These are phyloP conservation scores for Aspergillus fumigatiaffinis DNA, from an alignment of 2,329 filamentous ascomycete species.

Conservation along the genomic window DNA sequence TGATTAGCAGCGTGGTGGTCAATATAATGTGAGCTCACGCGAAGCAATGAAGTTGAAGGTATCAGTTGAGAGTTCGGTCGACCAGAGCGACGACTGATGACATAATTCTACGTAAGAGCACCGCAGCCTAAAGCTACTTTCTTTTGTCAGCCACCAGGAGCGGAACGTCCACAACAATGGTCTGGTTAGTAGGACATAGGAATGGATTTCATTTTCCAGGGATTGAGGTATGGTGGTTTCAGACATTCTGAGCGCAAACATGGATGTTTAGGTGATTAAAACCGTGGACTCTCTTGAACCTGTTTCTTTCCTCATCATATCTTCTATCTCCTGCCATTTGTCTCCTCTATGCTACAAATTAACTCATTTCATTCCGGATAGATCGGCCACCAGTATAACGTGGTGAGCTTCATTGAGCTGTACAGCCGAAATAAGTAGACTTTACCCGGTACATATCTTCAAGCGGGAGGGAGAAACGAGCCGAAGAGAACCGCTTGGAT, in stretches of 20 bases:
- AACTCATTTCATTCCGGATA: not conserved
- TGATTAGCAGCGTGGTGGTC: slow-evolving; percentile 7
- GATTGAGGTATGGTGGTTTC: not conserved
- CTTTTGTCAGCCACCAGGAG: not conserved
- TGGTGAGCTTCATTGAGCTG: not conserved
- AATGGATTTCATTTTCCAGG: not conserved
- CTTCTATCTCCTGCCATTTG: not conserved
- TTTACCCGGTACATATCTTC: not conserved
- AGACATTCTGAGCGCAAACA: not conserved
- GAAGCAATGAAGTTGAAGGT: slow-evolving; percentile 16
- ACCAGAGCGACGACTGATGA: slow-evolving; percentile 22
- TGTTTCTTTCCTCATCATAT: not conserved
- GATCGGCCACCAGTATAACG: not conserved
- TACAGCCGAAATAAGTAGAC: not conserved
- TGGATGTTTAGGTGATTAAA: not conserved
- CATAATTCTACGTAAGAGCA: slow-evolving; percentile 24
- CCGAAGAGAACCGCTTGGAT: slow-evolving; percentile 83
- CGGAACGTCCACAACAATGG: not conserved
- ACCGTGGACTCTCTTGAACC: not conserved
- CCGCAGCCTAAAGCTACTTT: slow-evolving; percentile 15
- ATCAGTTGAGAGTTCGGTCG: slow-evolving; percentile 8
- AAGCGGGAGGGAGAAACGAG: slow-evolving; percentile 88
- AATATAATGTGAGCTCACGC: slow-evolving; percentile 14
- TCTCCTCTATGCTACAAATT: not conserved
- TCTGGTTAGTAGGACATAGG: not conserved